These are phyloP conservation scores for Malassezia obtusa DNA, from an alignment of 1,284 basidiomycete genomes.

Conservation along the genomic window DNA sequence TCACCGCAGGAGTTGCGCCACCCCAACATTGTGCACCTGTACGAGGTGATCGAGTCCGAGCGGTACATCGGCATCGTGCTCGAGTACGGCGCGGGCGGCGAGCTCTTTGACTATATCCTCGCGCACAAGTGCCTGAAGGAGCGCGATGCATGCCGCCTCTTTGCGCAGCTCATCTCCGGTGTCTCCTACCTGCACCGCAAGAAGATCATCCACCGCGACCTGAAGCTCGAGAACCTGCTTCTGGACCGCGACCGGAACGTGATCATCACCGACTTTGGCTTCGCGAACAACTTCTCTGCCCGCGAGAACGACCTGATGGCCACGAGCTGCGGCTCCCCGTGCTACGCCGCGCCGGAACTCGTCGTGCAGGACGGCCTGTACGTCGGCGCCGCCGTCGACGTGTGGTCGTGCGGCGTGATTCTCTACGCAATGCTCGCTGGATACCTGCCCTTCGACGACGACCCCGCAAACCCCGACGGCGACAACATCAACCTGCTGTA, in stretches of 20 bases:
- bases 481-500: constrained; percentile 99
- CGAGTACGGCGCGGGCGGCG: constrained; percentile 92
- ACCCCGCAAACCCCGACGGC: constrained; percentile 94
- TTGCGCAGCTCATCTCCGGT: constrained; percentile 94
- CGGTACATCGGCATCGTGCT: constrained; percentile 99
- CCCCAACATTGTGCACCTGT: constrained; percentile 93
- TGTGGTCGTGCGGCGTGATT: constrained; percentile 99
- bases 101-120: constrained; percentile 97
- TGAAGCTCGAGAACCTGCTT: constrained; percentile 95
- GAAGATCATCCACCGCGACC: constrained; percentile 96
- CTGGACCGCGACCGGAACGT: constrained; percentile 95
- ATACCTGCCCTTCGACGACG: constrained; percentile 98
- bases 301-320: constrained; percentile 87
- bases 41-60: constrained; percentile 98
- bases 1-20: constrained; percentile 70
- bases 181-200: constrained; percentile 98
- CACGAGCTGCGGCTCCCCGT: constrained; percentile 91
- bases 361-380: constrained; percentile 96
- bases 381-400: constrained; percentile 95
- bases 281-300: constrained; percentile 85
- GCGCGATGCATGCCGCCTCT: constrained; percentile 86
- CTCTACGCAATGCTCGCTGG: constrained; percentile 98
- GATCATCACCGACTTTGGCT: constrained; percentile 99
- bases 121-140: constrained; percentile 95
- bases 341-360: constrained; percentile 97